Conservation (phyloP, 2,329 filamentous ascomycete genomes). For the Onygenales sp. region DNA sequence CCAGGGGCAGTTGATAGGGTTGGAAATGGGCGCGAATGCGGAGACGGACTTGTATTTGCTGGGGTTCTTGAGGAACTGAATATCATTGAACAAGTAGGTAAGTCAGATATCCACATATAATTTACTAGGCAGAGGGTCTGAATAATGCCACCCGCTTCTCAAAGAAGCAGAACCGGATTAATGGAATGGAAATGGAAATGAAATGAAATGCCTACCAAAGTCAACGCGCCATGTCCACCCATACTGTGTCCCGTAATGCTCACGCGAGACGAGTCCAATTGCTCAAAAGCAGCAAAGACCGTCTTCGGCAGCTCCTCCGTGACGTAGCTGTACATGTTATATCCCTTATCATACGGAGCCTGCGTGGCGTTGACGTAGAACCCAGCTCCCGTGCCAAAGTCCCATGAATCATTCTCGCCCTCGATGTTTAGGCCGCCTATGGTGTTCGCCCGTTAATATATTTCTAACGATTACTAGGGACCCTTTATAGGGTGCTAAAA, state of each 20-base stretch:
- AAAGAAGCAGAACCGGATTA: too few relatives aligned
- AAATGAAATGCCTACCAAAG: conserved; percentile 43
- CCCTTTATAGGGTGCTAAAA: background rate
- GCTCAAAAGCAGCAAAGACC: conserved; percentile 62
- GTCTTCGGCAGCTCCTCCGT: conserved; percentile 73
- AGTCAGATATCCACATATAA: too few relatives aligned
- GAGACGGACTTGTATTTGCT: conserved; percentile 81
- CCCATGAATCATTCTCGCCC: conserved; percentile 79
- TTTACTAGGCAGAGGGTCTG: too few relatives aligned
- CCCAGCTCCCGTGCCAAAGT: conserved; percentile 84
- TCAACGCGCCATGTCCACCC: conserved; percentile 93
- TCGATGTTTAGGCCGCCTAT: conserved; percentile 64
- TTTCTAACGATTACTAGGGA: too few relatives aligned
- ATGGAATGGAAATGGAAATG: background rate
- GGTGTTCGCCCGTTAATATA: background rate
- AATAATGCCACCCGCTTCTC: too few relatives aligned
- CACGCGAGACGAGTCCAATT: conserved; percentile 61
- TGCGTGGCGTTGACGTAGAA: conserved; percentile 88
- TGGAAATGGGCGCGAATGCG: conserved; percentile 83
- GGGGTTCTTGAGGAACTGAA: conserved; percentile 75
- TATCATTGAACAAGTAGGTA: background rate
- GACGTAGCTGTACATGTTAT: conserved; percentile 93
- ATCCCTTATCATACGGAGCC: conserved; percentile 64
- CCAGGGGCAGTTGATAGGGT: conserved; percentile 81
- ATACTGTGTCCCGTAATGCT: conserved; percentile 92